Percentiles rank a stretch among this genome's conserved stretches.
Conservation (phyloP, 805 yeast genomes). For the Candida ulmi region DNA sequence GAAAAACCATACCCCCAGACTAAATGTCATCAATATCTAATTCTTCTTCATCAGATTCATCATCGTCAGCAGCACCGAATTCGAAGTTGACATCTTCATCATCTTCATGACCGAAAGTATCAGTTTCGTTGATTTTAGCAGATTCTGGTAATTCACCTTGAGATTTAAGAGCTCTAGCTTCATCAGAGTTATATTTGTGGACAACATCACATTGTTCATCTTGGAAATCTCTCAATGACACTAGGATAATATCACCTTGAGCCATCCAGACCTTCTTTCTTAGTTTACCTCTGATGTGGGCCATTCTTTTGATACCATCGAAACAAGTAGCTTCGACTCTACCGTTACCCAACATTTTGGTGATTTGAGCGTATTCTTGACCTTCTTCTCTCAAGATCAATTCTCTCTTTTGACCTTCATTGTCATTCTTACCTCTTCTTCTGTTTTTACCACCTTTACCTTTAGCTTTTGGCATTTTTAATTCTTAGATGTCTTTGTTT, state of each 20-base stretch:
- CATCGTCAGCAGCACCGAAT: slow-evolving; percentile 89
- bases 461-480: slow-evolving; percentile 67
- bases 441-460: slow-evolving; percentile 84
- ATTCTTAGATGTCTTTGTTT: not conserved
- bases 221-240: slow-evolving; percentile 96
- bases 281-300: slow-evolving; percentile 97
- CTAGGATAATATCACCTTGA: slow-evolving; percentile 95
- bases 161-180: slow-evolving; percentile 92
- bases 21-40: slow-evolving; percentile 95
- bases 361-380: slow-evolving; percentile 97
- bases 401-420: slow-evolving; percentile 89
- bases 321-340: slow-evolving; percentile 93
- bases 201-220: slow-evolving; percentile 98
- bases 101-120: slow-evolving; percentile 92
- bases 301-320: slow-evolving; percentile 91
- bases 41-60: slow-evolving; percentile 65
- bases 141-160: slow-evolving; percentile 97
- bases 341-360: slow-evolving; percentile 98
- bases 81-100: slow-evolving; percentile 98
- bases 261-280: slow-evolving; percentile 99
- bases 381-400: slow-evolving; percentile 89
- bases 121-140: slow-evolving; percentile 96
- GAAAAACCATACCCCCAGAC: slow-evolving; percentile 6
- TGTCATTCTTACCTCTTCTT: slow-evolving; percentile 97
- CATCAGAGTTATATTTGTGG: slow-evolving; percentile 94